Base-by-base conservation (phyloP, 331 rosid genomes). In the Pyracantha coccinea region DNA sequence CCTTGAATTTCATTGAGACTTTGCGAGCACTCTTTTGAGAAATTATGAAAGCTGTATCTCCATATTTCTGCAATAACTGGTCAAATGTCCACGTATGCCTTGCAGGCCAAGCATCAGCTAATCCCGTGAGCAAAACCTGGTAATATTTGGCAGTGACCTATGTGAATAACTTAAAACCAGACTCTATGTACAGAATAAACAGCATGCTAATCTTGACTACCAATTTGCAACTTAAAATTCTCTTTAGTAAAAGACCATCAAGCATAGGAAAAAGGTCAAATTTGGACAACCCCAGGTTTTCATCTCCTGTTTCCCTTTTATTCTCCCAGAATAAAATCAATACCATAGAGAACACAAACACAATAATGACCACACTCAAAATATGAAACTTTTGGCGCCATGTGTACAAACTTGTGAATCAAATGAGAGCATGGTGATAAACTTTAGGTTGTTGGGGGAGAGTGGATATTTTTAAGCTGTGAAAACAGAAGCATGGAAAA, bases 71-170 rank as follows among this genome's bases (percentile, higher is more conserved):
- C 85, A 87, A 80, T 78, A 95, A 80, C 74, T 90, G 82, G 68
- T 92, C 99, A 57, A 79, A 74, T 79, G 92, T 87, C 99, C 99
- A 92, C 75, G 85, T 80, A 81, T 72, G 69, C 88, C 90, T 88
- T 67, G 99, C 99, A 21, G 97, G 92, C 99, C 99, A 95, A 57
- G 85, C 59, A 68, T 95, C 97, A 60, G 89, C 90, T 84, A 95
- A 81, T 72, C 93, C 93, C 66, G 79, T 75, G 67, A 95, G 84
- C 84, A 95, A 72, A 75, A 95, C 91, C 99, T 95, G 86, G 71
- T 53, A 79, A 33, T 71, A 9, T 20, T 83, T 75, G 77, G 77
- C 77, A 81, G 66, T 10, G 71, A 58, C 68, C 59, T 65, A 77
- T 41, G 80, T 60, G 63, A 87, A 47, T 28, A 41, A 61, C 68